Evolutionary conservation across 1,284 basidiomycete genomes (phyloP), one percentile per base, ranked within the genome.

Genomic region (Rhodotorula mucilaginosa): DNA sequence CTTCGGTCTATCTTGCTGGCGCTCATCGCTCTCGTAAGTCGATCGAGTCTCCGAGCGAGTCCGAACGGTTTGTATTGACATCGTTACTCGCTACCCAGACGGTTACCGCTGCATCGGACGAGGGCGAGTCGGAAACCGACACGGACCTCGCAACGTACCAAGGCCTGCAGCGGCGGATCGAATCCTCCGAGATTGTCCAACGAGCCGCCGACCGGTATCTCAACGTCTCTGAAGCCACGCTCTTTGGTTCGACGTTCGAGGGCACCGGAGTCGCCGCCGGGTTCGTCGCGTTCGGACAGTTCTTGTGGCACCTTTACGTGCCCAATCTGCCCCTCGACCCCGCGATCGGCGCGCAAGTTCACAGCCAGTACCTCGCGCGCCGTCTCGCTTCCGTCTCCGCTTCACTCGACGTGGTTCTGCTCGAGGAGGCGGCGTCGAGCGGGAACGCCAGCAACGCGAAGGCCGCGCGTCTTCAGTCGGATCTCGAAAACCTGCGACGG

Each of bases 311-410:
- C 2, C 84, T 96, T n/a, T 91, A 90, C 79, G 85, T 98, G 61
- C 94, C 97, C 0, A 87, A 92, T 78, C 83, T 89, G 6, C 93
- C 95, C 2, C 83, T 98, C 65, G 97, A 99, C 80, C 96, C 96
- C 15, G 87, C 90, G 21, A 88, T 88, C 26, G 85, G 90, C 48
- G 85, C 74, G 2, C 73, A 71, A 5, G 75, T 73, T 5, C 68
- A 67, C 39, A 66, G 70, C 5, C 59, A 61, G 31, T 74, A 67
- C 67, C 57, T 76, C 39, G 58, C 57, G 6, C 73, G 73, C 13
- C 75, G 74, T 56, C 64, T 76, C 51, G 21, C 31, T 6, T 44
- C 64, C 39, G 64, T 74, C 48, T 60, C 64, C 19, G 44, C 34
- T 16, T n/a, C 71, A 54, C 80, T 91, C 8, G 72, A 79, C 1